Base-by-base conservation (phyloP, 2,329 filamentous ascomycete genomes). In the Aspergillus terreus region DNA sequence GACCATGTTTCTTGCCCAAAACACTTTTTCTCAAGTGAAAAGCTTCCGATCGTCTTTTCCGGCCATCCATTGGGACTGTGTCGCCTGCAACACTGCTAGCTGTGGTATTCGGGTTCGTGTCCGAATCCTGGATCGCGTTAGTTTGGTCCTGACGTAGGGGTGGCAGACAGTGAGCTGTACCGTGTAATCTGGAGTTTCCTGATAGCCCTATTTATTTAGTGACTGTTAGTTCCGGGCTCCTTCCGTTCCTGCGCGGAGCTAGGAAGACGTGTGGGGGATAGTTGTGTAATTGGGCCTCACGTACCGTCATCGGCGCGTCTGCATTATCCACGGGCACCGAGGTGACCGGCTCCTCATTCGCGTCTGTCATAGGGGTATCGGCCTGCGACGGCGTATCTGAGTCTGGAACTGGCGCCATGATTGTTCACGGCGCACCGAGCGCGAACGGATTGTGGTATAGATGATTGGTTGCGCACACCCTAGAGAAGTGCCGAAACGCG, bases 1-100 rank as follows among this genome's bases (percentile, higher is more conserved):
- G 83, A 65, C 95, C 90, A 67, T 96, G 94, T 71, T 99, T 96
- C 79, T 90, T 95, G 66, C 91, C 92, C 63, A 96, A 87, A 56
- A 96, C 90, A 70, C 86, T 95, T 70, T 95, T 89, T 51, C 94
- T 87, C 66, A 97, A 80, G 71, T 95, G 87, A 59, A 91, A 90
- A 52, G 87, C 92, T 67, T 96, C 91, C 51, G 90, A 87, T 62
- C 92, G 85, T 67, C 86, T 85, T 76, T 88, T 95, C 47, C 92
- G 86, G 27, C 90, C 91, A 76, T 97, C 92, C 44, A 69, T 60
- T 44, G 76, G 74, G 40, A 78, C 67, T 41, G 76, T 73, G 61
- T 96, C 92, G 49, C 91, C 92, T 50, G 81, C 85, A 61, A 95
- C 84, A 71, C 92, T 96, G 76, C 90, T 96, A 49, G 88, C 90